These are phyloP conservation scores for Tagetes erecta DNA, from an alignment of 129 eudicot species.

Conservation along the genomic window DNA sequence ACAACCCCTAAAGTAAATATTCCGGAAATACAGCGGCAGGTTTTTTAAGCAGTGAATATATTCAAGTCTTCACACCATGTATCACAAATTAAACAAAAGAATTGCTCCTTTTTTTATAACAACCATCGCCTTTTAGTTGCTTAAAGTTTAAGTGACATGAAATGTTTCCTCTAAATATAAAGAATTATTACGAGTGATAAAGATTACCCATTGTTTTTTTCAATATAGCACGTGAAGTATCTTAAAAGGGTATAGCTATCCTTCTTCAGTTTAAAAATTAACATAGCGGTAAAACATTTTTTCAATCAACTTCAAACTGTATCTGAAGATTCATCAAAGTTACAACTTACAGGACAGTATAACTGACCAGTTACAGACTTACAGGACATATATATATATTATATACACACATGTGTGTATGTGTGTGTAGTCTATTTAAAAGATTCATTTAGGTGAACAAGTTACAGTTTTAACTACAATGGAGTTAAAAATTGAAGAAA, in stretches of 20 bases:
- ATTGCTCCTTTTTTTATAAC: background rate
- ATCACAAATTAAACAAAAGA: slow-evolving; percentile 5
- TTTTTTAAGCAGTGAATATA: background rate
- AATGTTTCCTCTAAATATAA: slow-evolving; percentile 12
- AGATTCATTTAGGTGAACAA: background rate
- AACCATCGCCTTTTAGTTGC: background rate
- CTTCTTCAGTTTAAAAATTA: background rate
- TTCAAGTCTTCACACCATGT: slow-evolving; percentile 1
- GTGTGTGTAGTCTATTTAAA: background rate
- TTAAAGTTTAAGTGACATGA: background rate
- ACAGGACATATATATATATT: no score
- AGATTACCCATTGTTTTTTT: background rate
- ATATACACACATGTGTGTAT: slow-evolving; percentile 14
- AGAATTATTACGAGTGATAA: background rate
- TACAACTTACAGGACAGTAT: slow-evolving; percentile 3
- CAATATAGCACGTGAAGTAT: background rate
- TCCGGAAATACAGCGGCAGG: background rate
- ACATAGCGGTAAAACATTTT: background rate
- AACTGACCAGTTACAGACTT: background rate
- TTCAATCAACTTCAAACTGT: background rate
- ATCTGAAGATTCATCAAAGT: slow-evolving; percentile 16
- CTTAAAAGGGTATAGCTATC: background rate
- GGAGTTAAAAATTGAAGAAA: background rate
- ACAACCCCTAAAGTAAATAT: slow-evolving; percentile 12
- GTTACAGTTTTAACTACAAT: background rate